Evolutionary conservation across 306 rosid species (phyloP).

Genomic region (Corylus americana): DNA sequence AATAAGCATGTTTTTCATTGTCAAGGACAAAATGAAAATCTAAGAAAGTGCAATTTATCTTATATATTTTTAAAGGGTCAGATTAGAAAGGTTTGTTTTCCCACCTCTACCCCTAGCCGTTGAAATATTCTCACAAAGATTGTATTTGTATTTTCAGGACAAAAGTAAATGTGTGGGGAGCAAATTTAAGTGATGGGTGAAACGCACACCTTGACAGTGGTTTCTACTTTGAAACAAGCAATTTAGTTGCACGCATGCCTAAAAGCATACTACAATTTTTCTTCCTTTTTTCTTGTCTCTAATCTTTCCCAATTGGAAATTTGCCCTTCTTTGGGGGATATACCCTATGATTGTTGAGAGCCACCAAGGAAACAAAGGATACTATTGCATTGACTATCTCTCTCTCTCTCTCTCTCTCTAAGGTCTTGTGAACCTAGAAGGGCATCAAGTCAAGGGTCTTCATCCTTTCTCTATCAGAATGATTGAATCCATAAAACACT

Average conservation of each 20-base stretch:
- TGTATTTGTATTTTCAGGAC: neutral
- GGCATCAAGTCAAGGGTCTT: slow-evolving; percentile 14
- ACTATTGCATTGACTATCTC: no score
- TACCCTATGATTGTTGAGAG: neutral
- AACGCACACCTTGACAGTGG: neutral
- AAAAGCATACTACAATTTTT: neutral
- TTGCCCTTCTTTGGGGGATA: neutral
- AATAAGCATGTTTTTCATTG: no score
- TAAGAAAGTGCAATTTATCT: no score
- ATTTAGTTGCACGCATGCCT: neutral
- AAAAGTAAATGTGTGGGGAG: neutral
- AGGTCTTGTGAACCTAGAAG: neutral
- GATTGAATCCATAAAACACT: slow-evolving; percentile 27
- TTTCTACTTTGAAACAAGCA: neutral
- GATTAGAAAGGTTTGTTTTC: no score
- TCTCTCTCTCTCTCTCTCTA: no score
- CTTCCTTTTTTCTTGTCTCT: neutral
- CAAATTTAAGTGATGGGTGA: neutral
- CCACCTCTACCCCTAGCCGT: no score
- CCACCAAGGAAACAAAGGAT: neutral
- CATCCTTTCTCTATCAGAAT: slow-evolving; percentile 10
- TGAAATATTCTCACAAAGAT: neutral
- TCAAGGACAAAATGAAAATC: no score
- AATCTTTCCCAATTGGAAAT: neutral
- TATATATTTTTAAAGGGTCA: no score